Percentiles rank a stretch among this genome's conserved stretches.
These are phyloP conservation scores for Aureobasidium sp. DNA, from an alignment of 2,329 filamentous ascomycete genomes.

Conservation along the genomic window DNA sequence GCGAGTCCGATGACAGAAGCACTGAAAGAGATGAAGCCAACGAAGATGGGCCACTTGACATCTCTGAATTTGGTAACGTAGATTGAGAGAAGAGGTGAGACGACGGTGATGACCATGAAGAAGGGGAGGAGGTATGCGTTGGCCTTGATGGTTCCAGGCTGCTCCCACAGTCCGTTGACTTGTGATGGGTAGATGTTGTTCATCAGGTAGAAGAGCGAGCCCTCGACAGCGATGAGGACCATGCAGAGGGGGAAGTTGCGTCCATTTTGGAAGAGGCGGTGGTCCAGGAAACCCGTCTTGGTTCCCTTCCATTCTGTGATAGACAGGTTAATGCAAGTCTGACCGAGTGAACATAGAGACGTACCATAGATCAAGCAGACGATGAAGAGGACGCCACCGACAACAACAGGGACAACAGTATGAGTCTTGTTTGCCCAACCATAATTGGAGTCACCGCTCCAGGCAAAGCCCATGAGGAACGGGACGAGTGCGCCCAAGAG, in stretches of 20 bases:
- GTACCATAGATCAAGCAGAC: conserved; percentile 4
- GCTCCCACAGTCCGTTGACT: conserved; percentile 7
- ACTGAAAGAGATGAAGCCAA: conserved; percentile 4
- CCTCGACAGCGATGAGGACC: conserved; percentile 5
- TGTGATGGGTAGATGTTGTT: conserved; percentile 9
- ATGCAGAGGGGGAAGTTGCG: conserved; percentile 11
- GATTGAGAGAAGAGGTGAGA: conserved; percentile 2
- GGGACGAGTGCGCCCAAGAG: conserved; percentile 4
- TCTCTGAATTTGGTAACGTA: conserved; percentile 9
- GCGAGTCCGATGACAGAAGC: conserved; percentile 8
- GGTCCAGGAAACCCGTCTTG: conserved; percentile 9
- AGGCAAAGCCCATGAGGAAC: conserved; percentile 10
- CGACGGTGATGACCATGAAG: conserved; percentile 12
- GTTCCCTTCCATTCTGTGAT: conserved; percentile 10
- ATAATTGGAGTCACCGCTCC: conserved; percentile 6
- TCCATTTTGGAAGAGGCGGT: conserved; percentile 12
- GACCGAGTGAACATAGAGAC: not conserved
- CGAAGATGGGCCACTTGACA: conserved; percentile 9
- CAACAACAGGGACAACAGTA: conserved; percentile 7
- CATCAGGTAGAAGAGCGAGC: conserved; percentile 8
- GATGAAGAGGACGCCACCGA: conserved; percentile 9
- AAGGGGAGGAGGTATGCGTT: conserved; percentile 3
- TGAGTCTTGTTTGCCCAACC: conserved; percentile 7
- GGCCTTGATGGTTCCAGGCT: conserved; percentile 8
- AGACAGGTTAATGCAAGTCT: not conserved